phyloP scores from a whole-genome alignment of 1,284 basidiomycete genomes.

The Ustilago vetiveriae region DNA sequence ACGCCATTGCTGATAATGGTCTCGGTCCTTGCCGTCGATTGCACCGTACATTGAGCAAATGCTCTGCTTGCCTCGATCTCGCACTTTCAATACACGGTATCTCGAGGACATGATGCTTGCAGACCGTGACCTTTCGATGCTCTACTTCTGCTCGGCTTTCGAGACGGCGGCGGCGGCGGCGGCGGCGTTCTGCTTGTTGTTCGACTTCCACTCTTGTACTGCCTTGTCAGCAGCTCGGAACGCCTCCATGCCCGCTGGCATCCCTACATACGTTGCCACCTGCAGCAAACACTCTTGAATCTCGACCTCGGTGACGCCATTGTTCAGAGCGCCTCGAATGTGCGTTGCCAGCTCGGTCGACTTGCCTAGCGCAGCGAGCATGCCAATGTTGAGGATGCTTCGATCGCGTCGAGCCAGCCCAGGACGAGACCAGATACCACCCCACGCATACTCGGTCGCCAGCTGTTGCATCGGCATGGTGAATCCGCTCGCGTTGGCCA shows the following conservation, averaged over 20 bases:
- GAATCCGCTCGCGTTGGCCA: conserved; percentile 26
- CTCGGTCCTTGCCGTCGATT: too few species aligned
- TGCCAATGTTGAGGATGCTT: conserved; percentile 41
- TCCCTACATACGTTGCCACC: conserved; percentile 41
- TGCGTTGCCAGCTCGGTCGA: conserved; percentile 39
- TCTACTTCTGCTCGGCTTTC: conserved; percentile 1
- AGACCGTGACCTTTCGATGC: too few species aligned
- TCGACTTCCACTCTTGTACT: conserved; percentile 43
- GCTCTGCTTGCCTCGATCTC: too few species aligned
- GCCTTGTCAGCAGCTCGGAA: conserved; percentile 42
- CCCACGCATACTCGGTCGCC: conserved; percentile 41
- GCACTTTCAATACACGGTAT: too few species aligned
- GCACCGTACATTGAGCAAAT: too few species aligned
- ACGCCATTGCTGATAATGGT: too few species aligned
- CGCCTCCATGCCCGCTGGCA: conserved; percentile 44
- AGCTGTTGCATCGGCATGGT: conserved; percentile 34
- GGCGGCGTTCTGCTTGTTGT: conserved; percentile 11
- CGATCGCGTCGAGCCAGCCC: conserved; percentile 36
- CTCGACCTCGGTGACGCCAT: conserved; percentile 38
- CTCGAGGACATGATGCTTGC: not conserved
- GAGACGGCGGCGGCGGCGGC: conserved; percentile 1
- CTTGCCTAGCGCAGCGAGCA: conserved; percentile 34
- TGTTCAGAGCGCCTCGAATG: conserved; percentile 45
- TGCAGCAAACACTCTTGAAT: conserved; percentile 41
- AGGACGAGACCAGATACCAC: conserved; percentile 32